Base-by-base conservation (phyloP, 2,329 filamentous ascomycete species). In the Fusarium pseudonygamai region DNA sequence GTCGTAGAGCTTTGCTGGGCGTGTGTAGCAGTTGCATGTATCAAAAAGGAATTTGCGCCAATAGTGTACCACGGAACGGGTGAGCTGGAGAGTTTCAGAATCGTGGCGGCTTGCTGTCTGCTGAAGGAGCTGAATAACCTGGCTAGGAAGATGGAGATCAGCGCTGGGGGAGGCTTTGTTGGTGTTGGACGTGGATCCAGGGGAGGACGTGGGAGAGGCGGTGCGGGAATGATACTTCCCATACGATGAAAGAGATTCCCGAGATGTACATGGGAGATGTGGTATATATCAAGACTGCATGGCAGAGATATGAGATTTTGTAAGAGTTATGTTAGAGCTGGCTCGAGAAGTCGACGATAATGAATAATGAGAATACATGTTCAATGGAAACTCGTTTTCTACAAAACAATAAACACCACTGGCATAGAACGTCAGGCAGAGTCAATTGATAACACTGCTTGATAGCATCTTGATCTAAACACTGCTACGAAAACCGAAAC, bases 91-190 rank as follows among this genome's bases (percentile, higher is more conserved):
- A 83, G 83, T 50, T 84, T 84, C 68, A 78, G 78, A 32, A 78
- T 83, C 2, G 78, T 84, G 49, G 82, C 83, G 4, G 82, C 82
- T 18, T 76, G 80, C 36, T 83, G 80, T 60, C 72, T 84, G 34
- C 14, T 78, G 39, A 77, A 75, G 43, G 76, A 78, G 40, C 57
- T 78, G 14, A 77, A 77, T 45, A 66, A 46, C 39, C 53, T 74
- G 20, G 61, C 59, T 37, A 61, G 32, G 34, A 69, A 64, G 62
- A 67, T 67, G 63, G 45, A 68, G 13, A 55, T 60, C 15, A 49
- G 46, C 34, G 60, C 69, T 30, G 68, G 72, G 4, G 77, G 79
- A 12, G 79, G 78, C 0, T 79, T 67, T 49, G 57, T 75, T 9
- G 79, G 79, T 15, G 77, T 78, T 39, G 67, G 76, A 14, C 64